Base-by-base conservation (phyloP, 2,329 filamentous ascomycete species). In the Podosphaera xanthii region DNA sequence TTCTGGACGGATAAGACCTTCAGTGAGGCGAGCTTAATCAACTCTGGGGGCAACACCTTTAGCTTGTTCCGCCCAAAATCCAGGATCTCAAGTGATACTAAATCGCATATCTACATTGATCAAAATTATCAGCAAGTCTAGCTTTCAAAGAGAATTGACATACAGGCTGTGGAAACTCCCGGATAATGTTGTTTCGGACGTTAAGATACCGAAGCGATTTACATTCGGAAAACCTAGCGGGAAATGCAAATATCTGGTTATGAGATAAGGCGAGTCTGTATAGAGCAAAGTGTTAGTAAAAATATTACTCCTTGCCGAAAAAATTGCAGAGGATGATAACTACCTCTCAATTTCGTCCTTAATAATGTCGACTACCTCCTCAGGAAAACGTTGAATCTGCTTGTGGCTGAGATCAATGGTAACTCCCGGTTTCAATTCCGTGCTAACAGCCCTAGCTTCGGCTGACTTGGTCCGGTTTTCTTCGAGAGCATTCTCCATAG, bases 61-160 rank as follows among this genome's bases (percentile, higher is more conserved):
- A 97, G 82, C 69, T 85, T 87, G 69, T 97, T 97, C 65, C 87
- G 81, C 69, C 89, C 90, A 59, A 97, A 77, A 72, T 97, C 91
- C 62, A 97, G 79, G 61, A 96, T 95, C 72, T 97, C 90, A 59
- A 97, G 79, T 40, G 88, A 86, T 58, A 81, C 83, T 62, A 97
- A 77, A 70, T 89, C 83, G 69, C 91, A 90, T 60, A 97, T 80
- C 89, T 94, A 60, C 50, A 59, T 30, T 22, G 9, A 22, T 30
- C 34, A 36, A 33, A 38, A 40, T 55, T 6, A 22, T 55, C 35
- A 40, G 53, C 35, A 38, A 55, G 53, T 30, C 22, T 22, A 55
- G 38, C 9, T 36, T 36, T 9, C 12, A 22, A 35, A 38, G 35
- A 12, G 4, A 55, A 38, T 40, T 3, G 58, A 74, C 80, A 62